Conservation (phyloP, 1,284 basidiomycete genomes). For the Sporisorium graminicola region DNA sequence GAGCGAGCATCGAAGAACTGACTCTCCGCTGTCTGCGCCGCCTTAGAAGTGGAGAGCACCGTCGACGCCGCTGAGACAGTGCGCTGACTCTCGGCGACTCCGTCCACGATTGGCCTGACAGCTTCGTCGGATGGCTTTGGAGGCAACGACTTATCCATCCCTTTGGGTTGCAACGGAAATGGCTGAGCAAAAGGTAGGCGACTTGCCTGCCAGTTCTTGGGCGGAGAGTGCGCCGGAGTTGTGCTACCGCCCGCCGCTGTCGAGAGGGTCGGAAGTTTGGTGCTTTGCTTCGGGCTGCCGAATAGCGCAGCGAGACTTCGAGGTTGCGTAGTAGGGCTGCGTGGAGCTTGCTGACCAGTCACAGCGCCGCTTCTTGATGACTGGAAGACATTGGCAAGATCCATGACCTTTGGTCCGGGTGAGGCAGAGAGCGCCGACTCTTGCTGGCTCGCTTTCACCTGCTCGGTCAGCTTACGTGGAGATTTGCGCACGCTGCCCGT, state of each 20-base stretch:
- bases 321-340: slow-evolving; percentile 31
- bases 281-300: slow-evolving; percentile 41
- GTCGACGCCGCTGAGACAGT: slow-evolving; percentile 31
- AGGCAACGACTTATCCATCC: slow-evolving; percentile 31
- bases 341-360: slow-evolving; percentile 18
- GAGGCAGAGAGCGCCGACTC: slow-evolving; percentile 20
- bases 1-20: slow-evolving; percentile 51
- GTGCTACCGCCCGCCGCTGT: slow-evolving; percentile 33
- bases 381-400: slow-evolving; percentile 21
- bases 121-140: slow-evolving; percentile 30
- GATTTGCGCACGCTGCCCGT: slow-evolving; percentile 49
- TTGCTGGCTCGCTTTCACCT: slow-evolving; percentile 21
- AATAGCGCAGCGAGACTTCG: slow-evolving; percentile 48
- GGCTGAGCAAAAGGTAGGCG: slow-evolving; percentile 38
- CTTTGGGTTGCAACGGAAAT: slow-evolving; percentile 14
- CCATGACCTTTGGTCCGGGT: slow-evolving; percentile 25
- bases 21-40: slow-evolving; percentile 24
- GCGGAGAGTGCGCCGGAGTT: slow-evolving; percentile 47
- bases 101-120: neutral
- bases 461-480: slow-evolving; percentile 42
- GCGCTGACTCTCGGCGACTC: slow-evolving; percentile 10
- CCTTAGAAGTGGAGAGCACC: slow-evolving; percentile 18
- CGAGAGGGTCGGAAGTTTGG: slow-evolving; percentile 42
- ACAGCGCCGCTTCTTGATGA: slow-evolving; percentile 1
- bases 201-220: slow-evolving; percentile 40